Percentiles rank a stretch among this genome's conserved stretches.
Conservation (phyloP, 2,329 filamentous ascomycete genomes). For the Parastagonospora nodorum region DNA sequence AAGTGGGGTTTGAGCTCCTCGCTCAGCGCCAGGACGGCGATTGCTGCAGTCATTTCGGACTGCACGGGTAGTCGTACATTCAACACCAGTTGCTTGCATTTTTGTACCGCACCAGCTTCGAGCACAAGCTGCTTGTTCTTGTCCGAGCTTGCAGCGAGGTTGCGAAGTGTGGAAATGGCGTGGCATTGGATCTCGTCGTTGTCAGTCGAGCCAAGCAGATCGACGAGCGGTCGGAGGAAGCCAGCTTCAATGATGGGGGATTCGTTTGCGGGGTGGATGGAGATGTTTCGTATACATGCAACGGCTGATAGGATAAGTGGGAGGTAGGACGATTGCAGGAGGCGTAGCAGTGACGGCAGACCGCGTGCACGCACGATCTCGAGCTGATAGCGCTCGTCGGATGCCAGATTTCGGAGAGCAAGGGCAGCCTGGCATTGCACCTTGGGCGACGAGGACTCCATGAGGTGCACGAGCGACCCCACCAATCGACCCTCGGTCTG, state of each 20-base stretch:
- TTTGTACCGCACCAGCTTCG: slow-evolving; percentile 94
- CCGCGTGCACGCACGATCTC: slow-evolving; percentile 93
- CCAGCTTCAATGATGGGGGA: slow-evolving; percentile 98
- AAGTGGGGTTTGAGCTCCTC: slow-evolving; percentile 94
- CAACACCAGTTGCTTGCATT: slow-evolving; percentile 95
- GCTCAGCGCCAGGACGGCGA: slow-evolving; percentile 91
- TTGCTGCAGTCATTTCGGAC: slow-evolving; percentile 99
- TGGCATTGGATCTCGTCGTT: slow-evolving; percentile 99
- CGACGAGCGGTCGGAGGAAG: slow-evolving; percentile 90
- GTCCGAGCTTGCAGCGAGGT: slow-evolving; percentile 94
- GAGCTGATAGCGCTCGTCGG: slow-evolving; percentile 97
- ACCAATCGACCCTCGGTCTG: slow-evolving; percentile 90
- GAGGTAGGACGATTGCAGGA: slow-evolving; percentile 93
- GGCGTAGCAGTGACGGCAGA: slow-evolving; percentile 80
- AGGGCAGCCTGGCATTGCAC: slow-evolving; percentile 97
- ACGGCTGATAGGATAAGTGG: slow-evolving; percentile 96
- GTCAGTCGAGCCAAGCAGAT: slow-evolving; percentile 90
- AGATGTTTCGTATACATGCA: slow-evolving; percentile 98
- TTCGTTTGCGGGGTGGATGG: slow-evolving; percentile 96
- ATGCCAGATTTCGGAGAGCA: slow-evolving; percentile 91
- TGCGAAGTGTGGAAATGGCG: slow-evolving; percentile 93
- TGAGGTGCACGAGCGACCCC: slow-evolving; percentile 90
- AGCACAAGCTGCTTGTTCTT: slow-evolving; percentile 97
- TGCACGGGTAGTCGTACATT: slow-evolving; percentile 93
- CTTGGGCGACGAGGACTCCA: slow-evolving; percentile 92